Evolutionary conservation across 2,329 filamentous ascomycete species (phyloP), one percentile per base, ranked within the genome.

Genomic region (Dactylellina parvicollis): DNA sequence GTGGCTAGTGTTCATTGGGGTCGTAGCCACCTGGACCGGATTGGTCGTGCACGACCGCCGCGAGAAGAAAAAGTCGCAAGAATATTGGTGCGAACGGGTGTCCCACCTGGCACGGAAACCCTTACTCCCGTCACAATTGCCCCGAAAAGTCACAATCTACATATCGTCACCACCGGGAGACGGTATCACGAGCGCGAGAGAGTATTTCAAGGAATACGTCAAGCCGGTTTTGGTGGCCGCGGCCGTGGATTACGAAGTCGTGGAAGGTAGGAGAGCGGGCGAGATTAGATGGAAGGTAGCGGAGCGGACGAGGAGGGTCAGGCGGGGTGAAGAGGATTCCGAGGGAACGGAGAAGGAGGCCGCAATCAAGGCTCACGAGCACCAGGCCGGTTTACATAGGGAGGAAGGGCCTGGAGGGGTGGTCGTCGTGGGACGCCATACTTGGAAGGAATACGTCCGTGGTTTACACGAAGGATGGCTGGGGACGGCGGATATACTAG

Each of bases 381-480:
- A 85, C 78, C 86, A 84, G 75, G 87, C 88, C 73, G 89, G 89
- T 4, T 86, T 94, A 8, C 84, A 83, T 24, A 88, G 91, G 32
- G 94, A 90, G 78, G 84, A 89, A 2, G 93, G 91, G 8, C 84
- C 90, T 20, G 86, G 86, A 75, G 95, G 95, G 46, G 94, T 98
- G 79, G 85, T 99, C 56, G 88, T 98, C 16, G 87, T 99, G 77
- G 95, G 95, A 10, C 85, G 94, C 65, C 91, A 97, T 80, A 89
- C 94, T 8, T 99, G 95, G 95, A 99, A 97, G 82, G 95, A 99
- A 82, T 99, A 98, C 80, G 84, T 98, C 22, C 86, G 93, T 69
- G 95, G 95, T 47, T 79, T 98, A 76, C 95, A 99, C 80, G 95
- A 99, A 82, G 95, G 95, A 64, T 99, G 95, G 94, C 83, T 99